These are phyloP conservation scores for Graphilbum sp. DNA, from an alignment of 2,329 filamentous ascomycete species.

Conservation along the genomic window DNA sequence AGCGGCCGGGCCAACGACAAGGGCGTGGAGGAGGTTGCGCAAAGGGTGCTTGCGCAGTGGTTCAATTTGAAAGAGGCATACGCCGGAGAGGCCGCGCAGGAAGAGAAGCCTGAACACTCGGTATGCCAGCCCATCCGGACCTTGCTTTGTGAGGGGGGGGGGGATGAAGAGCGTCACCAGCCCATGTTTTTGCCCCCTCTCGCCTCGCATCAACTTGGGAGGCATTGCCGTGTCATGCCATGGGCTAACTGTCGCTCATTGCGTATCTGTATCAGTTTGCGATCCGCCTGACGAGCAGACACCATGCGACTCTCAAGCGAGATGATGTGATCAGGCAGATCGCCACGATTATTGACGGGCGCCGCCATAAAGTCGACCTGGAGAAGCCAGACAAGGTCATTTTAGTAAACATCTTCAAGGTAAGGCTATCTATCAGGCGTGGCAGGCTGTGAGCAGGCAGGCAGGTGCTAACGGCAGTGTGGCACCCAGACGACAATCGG, in stretches of 20 bases:
- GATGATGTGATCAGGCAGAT: slow-evolving; percentile 55
- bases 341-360: slow-evolving; percentile 42
- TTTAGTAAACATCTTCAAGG: slow-evolving; percentile 67
- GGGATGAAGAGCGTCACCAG: too few species aligned
- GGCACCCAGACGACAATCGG: slow-evolving; percentile 49
- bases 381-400: slow-evolving; percentile 62
- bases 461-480: background rate
- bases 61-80: slow-evolving; percentile 33
- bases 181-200: background rate
- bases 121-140: slow-evolving; percentile 18
- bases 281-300: slow-evolving; percentile 65
- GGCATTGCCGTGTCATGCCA: too few species aligned
- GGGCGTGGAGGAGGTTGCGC: slow-evolving; percentile 49
- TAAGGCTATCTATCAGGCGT: too few species aligned
- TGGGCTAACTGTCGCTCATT: background rate
- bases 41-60: slow-evolving; percentile 42
- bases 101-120: slow-evolving; percentile 16
- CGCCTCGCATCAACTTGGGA: too few species aligned
- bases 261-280: slow-evolving; percentile 46
- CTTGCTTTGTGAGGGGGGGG: background rate
- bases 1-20: slow-evolving; percentile 51
- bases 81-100: background rate
- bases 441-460: too few species aligned
- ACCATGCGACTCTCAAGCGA: slow-evolving; percentile 52
- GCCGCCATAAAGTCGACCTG: slow-evolving; percentile 62